Percentiles rank a stretch among this genome's conserved stretches.
These are phyloP conservation scores for Dunaliella primolecta DNA, from an alignment of 139 green algal genomes.

Conservation along the genomic window DNA sequence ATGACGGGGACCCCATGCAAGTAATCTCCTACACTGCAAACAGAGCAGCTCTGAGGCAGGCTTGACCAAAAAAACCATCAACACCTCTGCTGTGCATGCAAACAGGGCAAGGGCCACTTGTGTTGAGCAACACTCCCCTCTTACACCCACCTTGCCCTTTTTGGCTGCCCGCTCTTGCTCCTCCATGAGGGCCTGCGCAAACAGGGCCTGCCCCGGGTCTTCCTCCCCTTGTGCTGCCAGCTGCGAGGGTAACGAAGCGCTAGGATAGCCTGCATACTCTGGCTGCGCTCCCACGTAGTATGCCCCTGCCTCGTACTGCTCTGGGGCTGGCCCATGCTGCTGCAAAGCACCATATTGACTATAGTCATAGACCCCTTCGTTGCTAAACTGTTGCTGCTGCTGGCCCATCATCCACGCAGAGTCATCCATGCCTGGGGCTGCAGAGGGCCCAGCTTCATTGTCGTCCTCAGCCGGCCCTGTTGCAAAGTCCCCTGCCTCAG, in stretches of 20 bases:
- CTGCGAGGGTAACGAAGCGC: neutral
- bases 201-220: conserved; percentile 23
- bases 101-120: too few species aligned
- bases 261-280: neutral
- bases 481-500: neutral
- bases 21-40: too few species aligned
- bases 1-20: too few species aligned
- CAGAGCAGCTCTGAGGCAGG: too few species aligned
- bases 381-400: neutral
- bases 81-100: too few species aligned
- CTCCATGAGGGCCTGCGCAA: conserved; percentile 47
- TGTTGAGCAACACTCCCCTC: too few species aligned
- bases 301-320: neutral
- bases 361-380: neutral
- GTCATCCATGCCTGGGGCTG: neutral
- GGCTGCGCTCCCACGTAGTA: neutral
- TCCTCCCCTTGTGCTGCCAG: neutral
- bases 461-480: conserved; percentile 8
- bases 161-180: conserved; percentile 42
- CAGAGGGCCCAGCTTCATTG: neutral
- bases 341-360: neutral
- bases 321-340: neutral
- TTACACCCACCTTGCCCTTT: conserved; percentile 17
- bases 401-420: neutral
- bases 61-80: too few species aligned